These are phyloP conservation scores for Puccinia novopanici DNA, from an alignment of 1,284 basidiomycete species.

Conservation along the genomic window DNA sequence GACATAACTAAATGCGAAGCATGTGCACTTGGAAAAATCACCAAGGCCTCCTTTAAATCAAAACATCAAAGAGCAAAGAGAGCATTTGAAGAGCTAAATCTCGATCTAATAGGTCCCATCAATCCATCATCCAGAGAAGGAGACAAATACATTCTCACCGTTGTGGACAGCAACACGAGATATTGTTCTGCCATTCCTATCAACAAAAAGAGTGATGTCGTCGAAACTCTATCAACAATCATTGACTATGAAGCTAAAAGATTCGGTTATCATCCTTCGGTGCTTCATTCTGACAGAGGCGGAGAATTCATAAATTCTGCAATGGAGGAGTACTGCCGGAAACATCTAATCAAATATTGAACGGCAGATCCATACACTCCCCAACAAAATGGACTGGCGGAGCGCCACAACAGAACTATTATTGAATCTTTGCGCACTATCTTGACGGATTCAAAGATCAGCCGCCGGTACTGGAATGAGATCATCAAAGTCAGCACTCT, in stretches of 20 bases:
- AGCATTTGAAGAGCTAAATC: not conserved
- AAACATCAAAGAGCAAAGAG: not conserved
- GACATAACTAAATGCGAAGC: not conserved
- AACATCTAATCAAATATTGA: not conserved
- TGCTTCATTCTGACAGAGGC: not conserved
- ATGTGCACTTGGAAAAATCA: not conserved
- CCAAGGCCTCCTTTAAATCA: not conserved
- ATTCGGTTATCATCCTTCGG: not conserved
- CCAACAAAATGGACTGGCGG: not conserved
- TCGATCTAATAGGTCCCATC: not conserved
- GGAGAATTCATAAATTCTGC: not conserved
- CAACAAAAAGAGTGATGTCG: not conserved
- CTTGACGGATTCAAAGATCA: not conserved
- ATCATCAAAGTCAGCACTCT: not conserved
- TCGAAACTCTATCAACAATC: not conserved
- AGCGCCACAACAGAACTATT: not conserved
- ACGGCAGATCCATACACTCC: not conserved
- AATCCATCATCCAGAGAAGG: not conserved
- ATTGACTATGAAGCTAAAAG: not conserved
- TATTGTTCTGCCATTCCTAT: not conserved
- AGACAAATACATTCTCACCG: not conserved
- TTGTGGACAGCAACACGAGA: not conserved
- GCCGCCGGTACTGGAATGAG: not conserved
- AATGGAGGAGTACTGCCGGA: not conserved
- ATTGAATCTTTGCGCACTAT: not conserved